These are phyloP conservation scores for Physaria fendleri DNA, from an alignment of 345 rosid genomes.

Conservation along the genomic window DNA sequence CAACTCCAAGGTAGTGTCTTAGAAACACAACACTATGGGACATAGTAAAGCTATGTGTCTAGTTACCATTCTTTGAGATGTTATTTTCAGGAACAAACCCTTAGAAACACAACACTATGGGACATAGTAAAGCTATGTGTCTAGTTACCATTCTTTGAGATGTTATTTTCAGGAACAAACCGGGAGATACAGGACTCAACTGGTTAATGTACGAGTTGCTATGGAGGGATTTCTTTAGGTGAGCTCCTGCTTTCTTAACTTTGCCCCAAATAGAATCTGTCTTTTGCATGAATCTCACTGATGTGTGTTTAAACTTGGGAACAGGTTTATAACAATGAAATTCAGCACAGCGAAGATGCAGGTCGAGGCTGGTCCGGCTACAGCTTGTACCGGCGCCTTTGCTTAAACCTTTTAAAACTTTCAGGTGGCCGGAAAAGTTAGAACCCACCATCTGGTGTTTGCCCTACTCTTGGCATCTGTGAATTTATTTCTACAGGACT, in stretches of 20 bases:
- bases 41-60: constrained; percentile 5
- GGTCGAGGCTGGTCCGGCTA: constrained; percentile 61
- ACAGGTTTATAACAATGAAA: constrained; percentile 84
- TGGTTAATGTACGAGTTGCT: constrained; percentile 83
- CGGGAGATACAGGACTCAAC: constrained; percentile 52
- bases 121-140: constrained; percentile 3
- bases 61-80: constrained; percentile 4
- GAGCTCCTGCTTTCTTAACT: constrained; percentile 7
- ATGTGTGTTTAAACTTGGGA: constrained; percentile 2
- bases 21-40: neutral
- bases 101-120: too few species aligned
- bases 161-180: constrained; percentile 31
- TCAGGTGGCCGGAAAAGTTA: neutral
- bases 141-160: constrained; percentile 1
- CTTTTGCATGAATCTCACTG: neutral
- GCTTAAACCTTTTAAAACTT: constrained; percentile 33
- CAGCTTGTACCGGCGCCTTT: constrained; percentile 61
- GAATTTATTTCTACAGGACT: constrained; percentile 5
- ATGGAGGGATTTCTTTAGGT: constrained; percentile 99
- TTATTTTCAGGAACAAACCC: constrained; percentile 28
- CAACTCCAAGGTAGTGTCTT: constrained; percentile 20
- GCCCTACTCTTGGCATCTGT: neutral
- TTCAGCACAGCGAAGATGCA: constrained; percentile 55
- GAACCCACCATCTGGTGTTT: neutral
- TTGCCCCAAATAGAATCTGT: neutral